Evolutionary conservation across 75 land plant species (phyloP).

Genomic region (Adiantum capillusveneris): DNA sequence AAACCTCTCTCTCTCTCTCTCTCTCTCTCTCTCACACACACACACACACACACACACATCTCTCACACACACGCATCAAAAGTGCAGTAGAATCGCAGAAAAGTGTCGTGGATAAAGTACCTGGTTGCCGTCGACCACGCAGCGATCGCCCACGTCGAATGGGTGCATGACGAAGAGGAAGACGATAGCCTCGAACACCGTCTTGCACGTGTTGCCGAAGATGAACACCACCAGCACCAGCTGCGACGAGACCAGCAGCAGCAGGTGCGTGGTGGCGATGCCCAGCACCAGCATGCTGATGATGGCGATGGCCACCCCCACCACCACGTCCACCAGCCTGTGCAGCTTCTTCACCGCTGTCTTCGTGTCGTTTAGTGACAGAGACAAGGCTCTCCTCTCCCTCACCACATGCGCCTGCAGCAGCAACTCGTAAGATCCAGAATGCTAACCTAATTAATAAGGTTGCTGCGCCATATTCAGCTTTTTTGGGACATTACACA

Average conservation of each 20-base stretch:
- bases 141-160: conserved; percentile 30
- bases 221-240: conserved; percentile 16
- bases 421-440: too few relatives aligned
- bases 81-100: too few relatives aligned
- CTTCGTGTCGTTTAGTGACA: conserved; percentile 14
- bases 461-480: too few relatives aligned
- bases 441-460: too few relatives aligned
- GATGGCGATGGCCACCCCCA: conserved; percentile 17
- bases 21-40: too few relatives aligned
- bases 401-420: conserved; percentile 9
- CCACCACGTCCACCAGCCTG: conserved; percentile 8
- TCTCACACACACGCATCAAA: too few relatives aligned
- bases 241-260: conserved; percentile 14
- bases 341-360: conserved; percentile 24
- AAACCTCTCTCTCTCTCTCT: too few relatives aligned
- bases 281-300: conserved; percentile 23
- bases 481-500: too few relatives aligned
- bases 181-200: conserved; percentile 25
- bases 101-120: conserved; percentile 2
- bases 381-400: conserved; percentile 13
- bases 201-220: conserved; percentile 26
- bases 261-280: conserved; percentile 20
- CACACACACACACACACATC: too few relatives aligned
- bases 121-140: conserved; percentile 25
- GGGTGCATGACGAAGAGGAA: conserved; percentile 32